Evolutionary conservation across 768 basidiomycete genomes (phyloP), one percentile per base, ranked within the genome.

Genomic region (Hypholoma sublateritium): DNA sequence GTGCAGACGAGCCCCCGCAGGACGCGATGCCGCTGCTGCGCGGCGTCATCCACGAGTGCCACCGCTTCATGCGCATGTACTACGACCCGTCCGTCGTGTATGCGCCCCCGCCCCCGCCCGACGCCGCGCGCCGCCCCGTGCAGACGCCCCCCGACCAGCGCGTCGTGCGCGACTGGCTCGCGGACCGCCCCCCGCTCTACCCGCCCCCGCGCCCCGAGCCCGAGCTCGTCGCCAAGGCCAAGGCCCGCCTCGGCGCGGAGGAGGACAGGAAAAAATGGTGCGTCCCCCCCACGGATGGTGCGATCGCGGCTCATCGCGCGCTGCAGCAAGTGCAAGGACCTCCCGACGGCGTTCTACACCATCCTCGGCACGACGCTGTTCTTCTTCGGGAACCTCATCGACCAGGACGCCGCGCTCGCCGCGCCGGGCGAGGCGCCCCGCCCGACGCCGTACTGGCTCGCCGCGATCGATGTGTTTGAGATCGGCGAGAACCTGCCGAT

Each of bases 391-490:
- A 85, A 80, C 60, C 69, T 85, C 54, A 77, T 89, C 52, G 78
- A 78, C 5, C 79, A 80, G 57, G 76, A 83, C 44, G 70, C 82
- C 1, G 67, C 76, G 1, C 71, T 84, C 13, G 81, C 80, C 1
- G 69, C 83, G 11, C 68, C 75, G 3, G 86, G 81, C 37, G 87
- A 89, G 61, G 86, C 85, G 8, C 63, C 65, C 13, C 70, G 64
- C 2, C 74, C 83, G 12, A 72, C 75, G 4, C 76, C 80, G 0
- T 88, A 87, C 67, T 89, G 84, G 82, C 77, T 86, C 36, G 79
- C 82, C n/a, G 85, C 87, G 1, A 74, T 90, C 52, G 86, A 88
- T 63, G 83, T 86, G 6, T 86, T 89, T 62, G 85, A 88, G 70
- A 83, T 80, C 6, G 86, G 86, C 43, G 86, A 88, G 63, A 83